Evolutionary conservation across 148 eudicot genomes (phyloP), one percentile per base, ranked within the genome.

Genomic region (Chenopodium berlandieri): DNA sequence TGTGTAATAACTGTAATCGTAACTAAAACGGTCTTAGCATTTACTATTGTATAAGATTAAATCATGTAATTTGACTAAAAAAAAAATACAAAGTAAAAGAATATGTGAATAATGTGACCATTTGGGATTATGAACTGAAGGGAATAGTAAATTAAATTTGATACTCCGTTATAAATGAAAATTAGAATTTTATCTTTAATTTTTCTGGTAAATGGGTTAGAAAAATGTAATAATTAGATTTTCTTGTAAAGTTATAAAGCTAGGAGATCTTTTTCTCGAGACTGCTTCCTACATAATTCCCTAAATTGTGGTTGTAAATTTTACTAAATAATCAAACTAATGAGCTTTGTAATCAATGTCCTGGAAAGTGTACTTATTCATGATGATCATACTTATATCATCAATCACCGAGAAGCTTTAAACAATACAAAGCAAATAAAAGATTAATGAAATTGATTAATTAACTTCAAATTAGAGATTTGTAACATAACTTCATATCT

Each of bases 271-370:
- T 9, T 66, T 2, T 66, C 5, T 66, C 34, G 19, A 66, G 66
- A 7, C 66, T 16, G 71, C 0, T 69, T 31, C 72, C 72, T 16
- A 69, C 46, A 32, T 31, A 68, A 31, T 19, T 69, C 72, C 72
- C 72, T 69, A 32, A 69, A 69, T 69, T 32, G 72, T 69, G 72
- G 72, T 32, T 69, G 32, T 30, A 31, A 67, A 65, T 23, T 12
- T 67, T 30, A 7, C 46, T 69, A 69, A 7, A 62, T 58, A 0
- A n/a, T 19, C 30, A 64, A n/a, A 64, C 13, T 2, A n/a, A 64
- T 64, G 37, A 10, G 12, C 71, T 67, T 67, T 56, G 71, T 67
- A 67, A 67, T 67, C 37, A 30, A 56, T 67, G 37, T 4, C 71
- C 71, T 27, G 31, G 32, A 67, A 67, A 67, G 62, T 67, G 71